Evolutionary conservation across 495 filamentous ascomycete genomes (phyloP).

Genomic region (Tuber aestivum): DNA sequence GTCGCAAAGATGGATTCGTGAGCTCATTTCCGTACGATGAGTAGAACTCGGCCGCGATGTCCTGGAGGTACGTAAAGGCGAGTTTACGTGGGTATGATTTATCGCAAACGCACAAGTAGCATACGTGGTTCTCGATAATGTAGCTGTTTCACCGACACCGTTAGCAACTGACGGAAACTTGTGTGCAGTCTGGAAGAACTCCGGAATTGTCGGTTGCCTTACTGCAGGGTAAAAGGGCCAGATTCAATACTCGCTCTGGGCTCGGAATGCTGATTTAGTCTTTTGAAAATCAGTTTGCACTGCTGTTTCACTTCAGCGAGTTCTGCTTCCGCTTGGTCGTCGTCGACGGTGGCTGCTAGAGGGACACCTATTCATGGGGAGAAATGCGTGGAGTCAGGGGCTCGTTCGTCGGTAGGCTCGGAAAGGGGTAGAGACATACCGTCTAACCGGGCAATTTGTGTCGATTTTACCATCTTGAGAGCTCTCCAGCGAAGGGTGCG

Average conservation of each 20-base stretch:
- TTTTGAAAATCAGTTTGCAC: slow-evolving; percentile 80
- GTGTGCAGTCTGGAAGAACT: background rate
- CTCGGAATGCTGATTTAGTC: slow-evolving; percentile 79
- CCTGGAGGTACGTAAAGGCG: slow-evolving; percentile 95
- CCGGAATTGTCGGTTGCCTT: slow-evolving; percentile 40
- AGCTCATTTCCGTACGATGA: slow-evolving; percentile 74
- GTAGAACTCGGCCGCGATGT: slow-evolving; percentile 84
- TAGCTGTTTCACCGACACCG: slow-evolving; percentile 55
- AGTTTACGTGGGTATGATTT: slow-evolving; percentile 93
- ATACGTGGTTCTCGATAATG: slow-evolving; percentile 69
- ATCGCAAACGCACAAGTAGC: slow-evolving; percentile 91
- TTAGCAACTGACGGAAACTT: slow-evolving; percentile 8
- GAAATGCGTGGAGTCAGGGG: background rate
- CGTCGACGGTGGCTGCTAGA: slow-evolving; percentile 90
- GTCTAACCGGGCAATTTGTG: slow-evolving; percentile 87
- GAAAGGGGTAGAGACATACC: slow-evolving; percentile 51
- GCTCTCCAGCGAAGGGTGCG: slow-evolving; percentile 10
- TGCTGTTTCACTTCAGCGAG: slow-evolving; percentile 84
- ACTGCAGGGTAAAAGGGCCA: slow-evolving; percentile 82
- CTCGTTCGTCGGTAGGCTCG: slow-evolving; percentile 25
- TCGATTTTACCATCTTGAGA: slow-evolving; percentile 81
- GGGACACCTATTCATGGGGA: slow-evolving; percentile 64
- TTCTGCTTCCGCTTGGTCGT: slow-evolving; percentile 72
- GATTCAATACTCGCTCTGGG: slow-evolving; percentile 88
- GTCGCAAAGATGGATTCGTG: slow-evolving; percentile 66